These are phyloP conservation scores for Hericium alpestre DNA, from an alignment of 768 basidiomycete genomes.

Conservation along the genomic window DNA sequence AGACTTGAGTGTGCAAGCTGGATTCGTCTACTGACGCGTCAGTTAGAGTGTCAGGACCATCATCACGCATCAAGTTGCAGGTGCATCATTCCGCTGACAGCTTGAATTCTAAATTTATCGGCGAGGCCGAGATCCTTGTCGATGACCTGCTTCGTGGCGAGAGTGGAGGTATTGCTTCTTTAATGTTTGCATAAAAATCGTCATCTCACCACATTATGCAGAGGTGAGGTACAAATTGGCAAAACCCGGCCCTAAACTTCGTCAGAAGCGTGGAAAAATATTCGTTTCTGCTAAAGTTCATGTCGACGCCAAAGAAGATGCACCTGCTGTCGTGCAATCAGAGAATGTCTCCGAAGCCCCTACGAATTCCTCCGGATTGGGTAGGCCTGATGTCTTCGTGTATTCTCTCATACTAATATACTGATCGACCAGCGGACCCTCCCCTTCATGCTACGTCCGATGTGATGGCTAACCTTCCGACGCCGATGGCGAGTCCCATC, in stretches of 20 bases:
- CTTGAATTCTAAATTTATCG: background rate
- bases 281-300: background rate
- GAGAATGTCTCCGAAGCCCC: background rate
- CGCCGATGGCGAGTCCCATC: background rate
- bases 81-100: background rate
- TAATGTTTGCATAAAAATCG: background rate
- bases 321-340: background rate
- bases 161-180: background rate
- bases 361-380: background rate
- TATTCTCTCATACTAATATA: background rate
- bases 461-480: background rate
- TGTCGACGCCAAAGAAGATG: background rate
- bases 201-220: background rate
- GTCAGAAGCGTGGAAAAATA: background rate
- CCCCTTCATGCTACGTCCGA: background rate
- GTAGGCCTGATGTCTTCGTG: background rate
- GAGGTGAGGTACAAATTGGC: background rate
- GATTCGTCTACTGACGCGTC: background rate
- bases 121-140: background rate
- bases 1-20: background rate
- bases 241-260: background rate
- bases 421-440: background rate
- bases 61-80: background rate
- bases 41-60: background rate
- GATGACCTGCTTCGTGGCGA: background rate